Evolutionary conservation across 352 stramenopile genomes (phyloP).

Genomic region (Globisporangium viniferum): DNA sequence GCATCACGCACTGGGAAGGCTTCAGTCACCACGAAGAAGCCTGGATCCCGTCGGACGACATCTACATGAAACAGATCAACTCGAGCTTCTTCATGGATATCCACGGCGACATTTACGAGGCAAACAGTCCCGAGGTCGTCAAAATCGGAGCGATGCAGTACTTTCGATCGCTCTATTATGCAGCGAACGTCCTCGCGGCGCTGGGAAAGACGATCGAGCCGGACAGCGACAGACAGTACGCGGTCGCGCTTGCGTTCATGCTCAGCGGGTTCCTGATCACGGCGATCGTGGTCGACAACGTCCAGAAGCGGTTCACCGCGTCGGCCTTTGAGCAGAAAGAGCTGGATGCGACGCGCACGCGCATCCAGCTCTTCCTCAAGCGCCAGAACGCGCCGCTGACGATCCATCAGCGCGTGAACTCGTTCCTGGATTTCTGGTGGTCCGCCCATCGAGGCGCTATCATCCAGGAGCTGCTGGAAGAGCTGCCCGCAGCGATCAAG

Average conservation of each 20-base stretch:
- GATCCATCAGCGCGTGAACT: conserved; percentile 59
- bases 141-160: conserved; percentile 47
- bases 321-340: conserved; percentile 68
- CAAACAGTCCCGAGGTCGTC: conserved; percentile 20
- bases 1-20: conserved; percentile 39
- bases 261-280: conserved; percentile 66
- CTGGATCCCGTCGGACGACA: conserved; percentile 47
- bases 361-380: conserved; percentile 65
- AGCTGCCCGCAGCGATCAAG: conserved; percentile 52
- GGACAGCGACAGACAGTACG: conserved; percentile 43
- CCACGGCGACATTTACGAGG: conserved; percentile 20
- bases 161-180: conserved; percentile 56
- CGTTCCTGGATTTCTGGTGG: conserved; percentile 73
- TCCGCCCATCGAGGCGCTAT: conserved; percentile 58
- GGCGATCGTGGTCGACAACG: conserved; percentile 64
- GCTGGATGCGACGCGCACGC: conserved; percentile 46
- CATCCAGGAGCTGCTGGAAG: conserved; percentile 51
- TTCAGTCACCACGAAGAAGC: conserved; percentile 38
- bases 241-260: conserved; percentile 54
- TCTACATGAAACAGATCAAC: conserved; percentile 36
- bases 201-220: conserved; percentile 48
- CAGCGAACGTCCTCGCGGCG: conserved; percentile 45
- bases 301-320: conserved; percentile 62
- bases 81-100: conserved; percentile 27
- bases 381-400: conserved; percentile 45